These are phyloP conservation scores for Boechera divaricarpa DNA, from an alignment of 345 rosid species.

Conservation along the genomic window DNA sequence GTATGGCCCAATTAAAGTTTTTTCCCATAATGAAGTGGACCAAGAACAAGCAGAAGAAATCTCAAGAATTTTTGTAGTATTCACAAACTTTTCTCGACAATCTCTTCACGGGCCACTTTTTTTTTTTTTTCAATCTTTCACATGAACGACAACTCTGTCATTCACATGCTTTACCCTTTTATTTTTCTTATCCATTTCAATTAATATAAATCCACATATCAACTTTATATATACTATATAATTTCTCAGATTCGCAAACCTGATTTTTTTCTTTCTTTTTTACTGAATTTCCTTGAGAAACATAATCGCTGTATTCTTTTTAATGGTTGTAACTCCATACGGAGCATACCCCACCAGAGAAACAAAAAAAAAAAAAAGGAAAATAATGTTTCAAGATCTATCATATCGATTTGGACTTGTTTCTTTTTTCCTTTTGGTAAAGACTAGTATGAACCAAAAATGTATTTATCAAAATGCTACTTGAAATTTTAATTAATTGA, in stretches of 20 bases:
- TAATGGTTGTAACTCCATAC: neutral
- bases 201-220: slow-evolving; percentile 26
- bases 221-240: slow-evolving; percentile 4
- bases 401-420: neutral
- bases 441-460: neutral
- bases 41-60: slow-evolving; percentile 39
- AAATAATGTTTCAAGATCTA: neutral
- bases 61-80: slow-evolving; percentile 35
- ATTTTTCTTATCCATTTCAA: slow-evolving; percentile 31
- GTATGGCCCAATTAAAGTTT: slow-evolving; percentile 35
- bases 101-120: slow-evolving; percentile 42
- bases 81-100: slow-evolving; percentile 41
- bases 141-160: slow-evolving; percentile 48
- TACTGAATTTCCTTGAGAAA: neutral
- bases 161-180: slow-evolving; percentile 43
- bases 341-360: neutral
- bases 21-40: slow-evolving; percentile 46
- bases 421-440: neutral
- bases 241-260: neutral
- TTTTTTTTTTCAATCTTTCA: slow-evolving; percentile 26
- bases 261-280: neutral
- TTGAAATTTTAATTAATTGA: neutral
- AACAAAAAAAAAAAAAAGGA: neutral
- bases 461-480: neutral
- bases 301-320: neutral